A percentile compares a stretch with the other conserved stretches of the same genome.
These are phyloP conservation scores for Polytrichum formosum DNA, from an alignment of 225 moss, liverwort and hornwort genomes.

Conservation along the genomic window DNA sequence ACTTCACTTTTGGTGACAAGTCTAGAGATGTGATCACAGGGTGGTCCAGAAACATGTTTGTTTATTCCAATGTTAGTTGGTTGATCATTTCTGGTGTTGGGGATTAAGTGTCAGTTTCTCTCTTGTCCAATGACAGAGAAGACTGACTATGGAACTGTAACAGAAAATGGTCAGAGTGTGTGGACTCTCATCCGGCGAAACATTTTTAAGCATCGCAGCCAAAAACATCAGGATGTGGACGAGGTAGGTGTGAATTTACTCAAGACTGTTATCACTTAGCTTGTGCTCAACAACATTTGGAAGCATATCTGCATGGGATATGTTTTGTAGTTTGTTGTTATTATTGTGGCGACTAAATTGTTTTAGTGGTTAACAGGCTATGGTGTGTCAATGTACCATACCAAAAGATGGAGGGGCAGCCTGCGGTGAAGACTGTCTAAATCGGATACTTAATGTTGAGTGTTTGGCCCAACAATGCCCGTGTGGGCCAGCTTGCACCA, in stretches of 20 bases:
- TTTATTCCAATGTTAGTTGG: too few species aligned
- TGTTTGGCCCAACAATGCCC: slow-evolving; percentile 84
- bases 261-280: neutral
- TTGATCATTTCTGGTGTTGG: too few species aligned
- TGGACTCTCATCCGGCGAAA: slow-evolving; percentile 79
- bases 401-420: slow-evolving; percentile 63
- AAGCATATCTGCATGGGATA: neutral
- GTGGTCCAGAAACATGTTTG: too few species aligned
- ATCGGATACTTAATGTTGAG: slow-evolving; percentile 82
- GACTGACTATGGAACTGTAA: neutral
- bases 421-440: slow-evolving; percentile 83
- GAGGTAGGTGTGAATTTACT: slow-evolving; percentile 45
- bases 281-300: neutral
- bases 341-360: slow-evolving; percentile 6
- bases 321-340: neutral
- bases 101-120: too few species aligned
- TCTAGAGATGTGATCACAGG: too few species aligned
- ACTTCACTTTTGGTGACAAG: too few species aligned
- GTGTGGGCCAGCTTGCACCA: slow-evolving; percentile 73
- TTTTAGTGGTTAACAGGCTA: slow-evolving; percentile 45
- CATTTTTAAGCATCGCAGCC: slow-evolving; percentile 74
- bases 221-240: slow-evolving; percentile 70
- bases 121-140: slow-evolving; percentile 23
- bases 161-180: slow-evolving; percentile 66
- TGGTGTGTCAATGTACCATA: slow-evolving; percentile 79